A percentile compares a stretch with the other conserved stretches of the same genome.
Conservation (phyloP, 2,329 filamentous ascomycete genomes). For the Alternaria consortialis region DNA sequence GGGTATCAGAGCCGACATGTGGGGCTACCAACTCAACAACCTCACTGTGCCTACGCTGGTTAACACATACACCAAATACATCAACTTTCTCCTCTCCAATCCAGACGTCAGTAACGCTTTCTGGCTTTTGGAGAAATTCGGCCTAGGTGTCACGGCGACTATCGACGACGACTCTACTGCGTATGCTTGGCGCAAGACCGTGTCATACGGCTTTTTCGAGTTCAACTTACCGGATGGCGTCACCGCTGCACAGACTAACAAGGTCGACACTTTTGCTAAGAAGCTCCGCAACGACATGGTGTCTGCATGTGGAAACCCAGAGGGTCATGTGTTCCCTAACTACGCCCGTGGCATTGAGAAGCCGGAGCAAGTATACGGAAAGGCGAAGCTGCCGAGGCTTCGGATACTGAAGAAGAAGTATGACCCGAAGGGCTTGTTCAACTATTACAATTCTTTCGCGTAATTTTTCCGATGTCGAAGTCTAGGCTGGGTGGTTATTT, state of each 20-base stretch:
- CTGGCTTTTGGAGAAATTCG: conserved; percentile 4
- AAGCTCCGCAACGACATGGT: neutral
- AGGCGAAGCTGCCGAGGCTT: conserved; percentile 39
- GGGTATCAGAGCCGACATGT: conserved; percentile 1
- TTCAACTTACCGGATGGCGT: conserved; percentile 11
- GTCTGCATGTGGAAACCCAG: neutral
- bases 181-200: conserved; percentile 35
- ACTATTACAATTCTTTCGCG: neutral
- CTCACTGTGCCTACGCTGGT: conserved; percentile 1
- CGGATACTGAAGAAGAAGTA: conserved; percentile 40
- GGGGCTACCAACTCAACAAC: conserved; percentile 6
- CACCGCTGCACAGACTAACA: neutral
- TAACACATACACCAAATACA: conserved; percentile 1
- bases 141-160: neutral
- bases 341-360: conserved; percentile 38
- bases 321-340: conserved; percentile 40
- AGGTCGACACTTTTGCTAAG: neutral
- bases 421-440: conserved; percentile 33
- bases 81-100: conserved; percentile 1
- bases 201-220: conserved; percentile 17
- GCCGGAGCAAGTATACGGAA: conserved; percentile 41
- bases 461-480: neutral
- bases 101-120: neutral
- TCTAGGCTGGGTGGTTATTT: neutral
- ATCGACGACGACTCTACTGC: conserved; percentile 25